phyloP scores from a whole-genome alignment of 179 eudicot genomes.

The Corrigiola litoralis region DNA sequence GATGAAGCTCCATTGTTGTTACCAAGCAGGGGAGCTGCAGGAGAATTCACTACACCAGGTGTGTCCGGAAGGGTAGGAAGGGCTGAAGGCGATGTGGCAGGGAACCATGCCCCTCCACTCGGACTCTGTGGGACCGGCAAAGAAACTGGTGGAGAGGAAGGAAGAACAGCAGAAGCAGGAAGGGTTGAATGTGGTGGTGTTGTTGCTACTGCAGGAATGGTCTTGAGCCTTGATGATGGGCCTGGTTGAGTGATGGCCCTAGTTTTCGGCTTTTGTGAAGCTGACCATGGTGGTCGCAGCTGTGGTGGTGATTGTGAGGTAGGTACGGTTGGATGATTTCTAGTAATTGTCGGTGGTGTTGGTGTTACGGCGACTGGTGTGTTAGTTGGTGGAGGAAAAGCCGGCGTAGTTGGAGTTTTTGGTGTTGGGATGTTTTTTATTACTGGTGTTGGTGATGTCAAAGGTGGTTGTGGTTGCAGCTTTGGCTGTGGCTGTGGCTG shows the following conservation, averaged over 20 bases:
- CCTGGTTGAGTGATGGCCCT: not conserved
- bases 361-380: constrained; percentile 6
- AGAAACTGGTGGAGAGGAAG: constrained; percentile 26
- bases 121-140: constrained; percentile 31
- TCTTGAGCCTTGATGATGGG: constrained; percentile 9
- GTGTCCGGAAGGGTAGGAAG: constrained; percentile 22
- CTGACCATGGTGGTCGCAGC: not conserved
- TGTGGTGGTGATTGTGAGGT: constrained; percentile 19
- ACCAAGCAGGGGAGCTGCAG: constrained; percentile 20
- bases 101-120: constrained; percentile 30
- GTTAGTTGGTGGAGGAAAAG: constrained; percentile 1
- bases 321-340: constrained; percentile 1
- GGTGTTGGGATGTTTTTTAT: constrained; percentile 21
- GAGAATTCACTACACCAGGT: constrained; percentile 14
- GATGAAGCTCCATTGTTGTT: constrained; percentile 8
- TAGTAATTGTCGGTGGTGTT: constrained; percentile 4
- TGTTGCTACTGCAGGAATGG: constrained; percentile 6
- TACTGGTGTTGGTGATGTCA: constrained; percentile 16
- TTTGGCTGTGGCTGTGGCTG: not conserved
- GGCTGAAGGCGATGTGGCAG: constrained; percentile 12
- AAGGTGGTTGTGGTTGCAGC: constrained; percentile 16
- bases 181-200: constrained; percentile 16
- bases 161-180: constrained; percentile 28
- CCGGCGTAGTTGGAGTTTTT: constrained; percentile 9
- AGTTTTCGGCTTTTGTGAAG: not conserved